Evolutionary conservation across 352 stramenopile species (phyloP).

Genomic region (Saprolegnia parasitica): DNA sequence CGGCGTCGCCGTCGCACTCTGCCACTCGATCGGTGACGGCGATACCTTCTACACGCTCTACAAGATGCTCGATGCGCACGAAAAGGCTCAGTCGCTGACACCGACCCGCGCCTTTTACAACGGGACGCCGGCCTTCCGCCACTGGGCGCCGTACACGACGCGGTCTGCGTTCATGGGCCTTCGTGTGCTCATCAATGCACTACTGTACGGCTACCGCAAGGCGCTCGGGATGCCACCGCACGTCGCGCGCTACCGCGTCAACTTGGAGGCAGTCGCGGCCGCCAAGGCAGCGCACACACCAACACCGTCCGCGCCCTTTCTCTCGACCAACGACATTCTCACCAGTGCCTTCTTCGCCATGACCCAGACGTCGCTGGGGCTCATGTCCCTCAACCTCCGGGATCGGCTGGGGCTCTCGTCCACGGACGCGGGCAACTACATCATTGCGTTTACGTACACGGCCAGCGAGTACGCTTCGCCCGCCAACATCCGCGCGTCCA

Average conservation of each 20-base stretch:
- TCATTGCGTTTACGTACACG: not conserved
- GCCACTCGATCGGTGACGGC: conserved; percentile 14
- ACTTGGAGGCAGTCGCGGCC: not conserved
- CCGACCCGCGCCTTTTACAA: not conserved
- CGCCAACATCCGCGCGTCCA: not conserved
- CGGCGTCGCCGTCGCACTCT: not conserved
- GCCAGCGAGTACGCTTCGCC: not conserved
- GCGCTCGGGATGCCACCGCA: too few species aligned
- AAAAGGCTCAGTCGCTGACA: not conserved
- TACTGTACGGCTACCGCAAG: not conserved
- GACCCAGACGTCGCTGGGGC: not conserved
- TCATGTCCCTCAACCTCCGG: not conserved
- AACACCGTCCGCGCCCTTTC: not conserved
- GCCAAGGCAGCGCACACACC: not conserved
- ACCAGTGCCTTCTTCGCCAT: not conserved
- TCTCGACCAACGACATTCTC: conserved; percentile 9
- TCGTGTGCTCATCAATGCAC: not conserved
- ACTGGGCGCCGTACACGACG: not conserved
- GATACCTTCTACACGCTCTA: conserved; percentile 8
- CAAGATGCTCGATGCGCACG: not conserved
- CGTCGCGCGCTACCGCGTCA: not conserved
- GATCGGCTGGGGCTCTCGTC: not conserved
- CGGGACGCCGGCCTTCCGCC: not conserved
- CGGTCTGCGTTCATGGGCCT: not conserved
- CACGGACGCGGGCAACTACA: conserved; percentile 2